Evolutionary conservation across 2,329 filamentous ascomycete genomes (phyloP).

Genomic region (Penicillium italicum): DNA sequence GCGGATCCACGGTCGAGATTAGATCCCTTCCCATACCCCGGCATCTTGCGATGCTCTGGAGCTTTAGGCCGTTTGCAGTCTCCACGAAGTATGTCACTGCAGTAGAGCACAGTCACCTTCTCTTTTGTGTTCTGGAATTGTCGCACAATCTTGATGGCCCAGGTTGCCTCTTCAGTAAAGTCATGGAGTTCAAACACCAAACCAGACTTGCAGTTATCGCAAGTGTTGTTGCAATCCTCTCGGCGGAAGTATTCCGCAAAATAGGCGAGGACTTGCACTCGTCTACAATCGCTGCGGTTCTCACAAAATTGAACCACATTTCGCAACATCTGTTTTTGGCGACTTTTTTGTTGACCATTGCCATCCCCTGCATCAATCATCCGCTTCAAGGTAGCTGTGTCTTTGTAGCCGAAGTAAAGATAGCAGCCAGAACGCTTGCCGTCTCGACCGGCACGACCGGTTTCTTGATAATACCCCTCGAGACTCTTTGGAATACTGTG

Average conservation of each 20-base stretch:
- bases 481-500: conserved; percentile 89
- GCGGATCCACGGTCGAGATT: conserved; percentile 70
- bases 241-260: conserved; percentile 81
- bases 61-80: conserved; percentile 57
- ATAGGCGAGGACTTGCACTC: conserved; percentile 85
- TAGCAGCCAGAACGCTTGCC: conserved; percentile 84
- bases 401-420: conserved; percentile 79
- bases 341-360: conserved; percentile 71
- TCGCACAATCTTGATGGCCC: conserved; percentile 66
- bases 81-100: conserved; percentile 79
- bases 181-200: conserved; percentile 69
- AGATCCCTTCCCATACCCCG: conserved; percentile 66
- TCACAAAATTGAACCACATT: conserved; percentile 85
- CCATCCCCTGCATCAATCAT: conserved; percentile 84
- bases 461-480: conserved; percentile 98
- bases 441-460: conserved; percentile 88
- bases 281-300: conserved; percentile 80
- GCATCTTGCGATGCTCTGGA: conserved; percentile 49
- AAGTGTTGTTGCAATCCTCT: conserved; percentile 67
- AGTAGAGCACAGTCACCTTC: conserved; percentile 71
- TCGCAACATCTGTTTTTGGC: conserved; percentile 80
- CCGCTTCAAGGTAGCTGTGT: conserved; percentile 67
- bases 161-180: conserved; percentile 69
- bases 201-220: conserved; percentile 84
- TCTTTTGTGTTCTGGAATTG: conserved; percentile 48